Evolutionary conservation across 495 filamentous ascomycete species (phyloP).

Genomic region (Hyaloscypha variabilis): DNA sequence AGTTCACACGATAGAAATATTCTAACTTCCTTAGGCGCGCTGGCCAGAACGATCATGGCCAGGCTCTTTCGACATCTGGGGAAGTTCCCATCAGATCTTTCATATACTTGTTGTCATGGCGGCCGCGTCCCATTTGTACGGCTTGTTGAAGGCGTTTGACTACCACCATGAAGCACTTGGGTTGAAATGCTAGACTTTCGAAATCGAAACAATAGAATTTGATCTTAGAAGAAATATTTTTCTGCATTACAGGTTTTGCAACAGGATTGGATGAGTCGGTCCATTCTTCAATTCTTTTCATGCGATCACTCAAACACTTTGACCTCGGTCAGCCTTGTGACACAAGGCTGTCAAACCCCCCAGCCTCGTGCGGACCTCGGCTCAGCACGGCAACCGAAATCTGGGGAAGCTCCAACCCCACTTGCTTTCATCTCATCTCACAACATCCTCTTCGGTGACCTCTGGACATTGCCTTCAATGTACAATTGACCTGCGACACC

Average conservation of each 20-base stretch:
- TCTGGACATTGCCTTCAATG: not conserved
- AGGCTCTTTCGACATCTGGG: slow-evolving; percentile 73
- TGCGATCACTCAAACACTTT: too few relatives aligned
- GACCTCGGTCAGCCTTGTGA: slow-evolving; percentile 1
- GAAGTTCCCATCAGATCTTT: slow-evolving; percentile 80
- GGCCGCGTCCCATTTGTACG: slow-evolving; percentile 64
- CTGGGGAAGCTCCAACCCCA: slow-evolving; percentile 4
- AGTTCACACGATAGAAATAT: slow-evolving; percentile 24
- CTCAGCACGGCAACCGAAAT: not conserved
- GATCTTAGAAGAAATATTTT: too few relatives aligned
- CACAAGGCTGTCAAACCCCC: not conserved
- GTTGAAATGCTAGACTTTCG: slow-evolving; percentile 15
- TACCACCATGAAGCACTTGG: slow-evolving; percentile 34
- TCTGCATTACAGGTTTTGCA: too few relatives aligned
- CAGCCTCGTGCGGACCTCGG: not conserved
- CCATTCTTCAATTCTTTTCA: too few relatives aligned
- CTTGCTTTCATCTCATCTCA: not conserved
- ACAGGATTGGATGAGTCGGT: too few relatives aligned
- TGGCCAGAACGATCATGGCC: slow-evolving; percentile 67
- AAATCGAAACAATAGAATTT: not conserved
- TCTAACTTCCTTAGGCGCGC: slow-evolving; percentile 39
- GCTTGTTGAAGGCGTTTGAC: slow-evolving; percentile 54
- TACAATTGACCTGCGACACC: not conserved
- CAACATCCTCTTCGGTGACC: not conserved
- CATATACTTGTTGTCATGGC: slow-evolving; percentile 72